Conservation (phyloP, 176 grass and related monocot genomes). For the Triticum timopheevii region DNA sequence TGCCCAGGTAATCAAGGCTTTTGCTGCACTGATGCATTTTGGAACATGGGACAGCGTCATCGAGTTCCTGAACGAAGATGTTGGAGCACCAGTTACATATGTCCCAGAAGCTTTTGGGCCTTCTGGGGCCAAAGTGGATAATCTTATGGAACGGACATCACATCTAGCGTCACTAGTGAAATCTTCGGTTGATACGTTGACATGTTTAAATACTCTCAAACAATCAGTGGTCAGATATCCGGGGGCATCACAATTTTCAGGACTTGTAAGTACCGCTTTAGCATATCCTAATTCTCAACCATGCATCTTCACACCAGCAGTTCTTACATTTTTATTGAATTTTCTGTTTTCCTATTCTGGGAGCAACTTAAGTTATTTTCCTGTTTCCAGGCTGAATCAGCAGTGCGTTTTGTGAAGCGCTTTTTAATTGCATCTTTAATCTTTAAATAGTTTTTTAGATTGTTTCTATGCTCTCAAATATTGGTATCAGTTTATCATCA, state of each 20-base stretch:
- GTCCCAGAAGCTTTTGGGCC: conserved; percentile 56
- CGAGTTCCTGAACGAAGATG: conserved; percentile 56
- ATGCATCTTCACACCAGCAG: neutral
- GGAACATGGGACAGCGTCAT: conserved; percentile 57
- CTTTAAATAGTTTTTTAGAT: neutral
- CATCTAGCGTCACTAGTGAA: conserved; percentile 58
- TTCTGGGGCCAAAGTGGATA: conserved; percentile 41
- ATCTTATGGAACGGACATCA: conserved; percentile 53
- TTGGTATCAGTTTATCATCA: neutral
- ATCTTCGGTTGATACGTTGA: conserved; percentile 59
- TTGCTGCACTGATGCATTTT: conserved; percentile 64
- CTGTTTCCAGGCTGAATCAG: neutral
- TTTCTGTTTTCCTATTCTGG: neutral
- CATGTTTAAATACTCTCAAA: conserved; percentile 49
- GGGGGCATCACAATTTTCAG: conserved; percentile 42
- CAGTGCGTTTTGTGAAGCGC: neutral
- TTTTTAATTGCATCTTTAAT: neutral
- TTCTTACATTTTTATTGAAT: neutral
- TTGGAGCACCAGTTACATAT: conserved; percentile 44
- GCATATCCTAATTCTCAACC: neutral
- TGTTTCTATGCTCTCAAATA: neutral
- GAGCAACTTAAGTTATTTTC: neutral
- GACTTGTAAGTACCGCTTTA: conserved; percentile 54
- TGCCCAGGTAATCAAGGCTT: conserved; percentile 57
- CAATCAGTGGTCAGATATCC: conserved; percentile 54